Conservation (phyloP, 2,329 filamentous ascomycete genomes). For the Grosmannia clavigera region DNA sequence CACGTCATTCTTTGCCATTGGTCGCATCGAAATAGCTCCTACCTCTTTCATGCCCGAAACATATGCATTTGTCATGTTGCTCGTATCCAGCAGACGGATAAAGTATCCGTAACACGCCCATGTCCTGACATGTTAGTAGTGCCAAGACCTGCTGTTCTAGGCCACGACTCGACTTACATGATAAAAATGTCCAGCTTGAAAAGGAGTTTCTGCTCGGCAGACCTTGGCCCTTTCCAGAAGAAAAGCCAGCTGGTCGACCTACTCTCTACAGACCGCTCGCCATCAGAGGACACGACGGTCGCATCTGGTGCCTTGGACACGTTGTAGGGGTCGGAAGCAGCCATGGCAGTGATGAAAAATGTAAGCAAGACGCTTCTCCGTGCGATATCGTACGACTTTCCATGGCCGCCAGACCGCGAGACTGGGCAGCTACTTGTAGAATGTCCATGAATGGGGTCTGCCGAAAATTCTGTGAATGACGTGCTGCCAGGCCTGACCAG, state of each 20-base stretch:
- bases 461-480: neutral
- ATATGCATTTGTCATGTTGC: slow-evolving; percentile 1
- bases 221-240: neutral
- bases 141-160: neutral
- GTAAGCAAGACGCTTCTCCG: neutral
- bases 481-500: neutral
- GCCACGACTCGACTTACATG: neutral
- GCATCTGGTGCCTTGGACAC: neutral
- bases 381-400: neutral
- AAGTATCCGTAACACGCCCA: slow-evolving; percentile 2
- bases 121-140: neutral
- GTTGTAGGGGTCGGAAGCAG: neutral
- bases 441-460: neutral
- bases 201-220: neutral
- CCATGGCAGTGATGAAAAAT: neutral
- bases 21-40: neutral
- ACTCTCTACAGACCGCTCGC: neutral
- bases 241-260: neutral
- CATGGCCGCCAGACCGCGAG: neutral
- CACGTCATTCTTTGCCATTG: neutral
- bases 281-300: neutral
- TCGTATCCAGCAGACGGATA: neutral
- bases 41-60: slow-evolving; percentile 4
- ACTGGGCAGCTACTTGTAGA: neutral
- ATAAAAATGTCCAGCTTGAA: slow-evolving; percentile 2